Evolutionary conservation across 1,284 basidiomycete species (phyloP), one percentile per base, ranked within the genome.

Genomic region (Wallemia ichthyophaga): DNA sequence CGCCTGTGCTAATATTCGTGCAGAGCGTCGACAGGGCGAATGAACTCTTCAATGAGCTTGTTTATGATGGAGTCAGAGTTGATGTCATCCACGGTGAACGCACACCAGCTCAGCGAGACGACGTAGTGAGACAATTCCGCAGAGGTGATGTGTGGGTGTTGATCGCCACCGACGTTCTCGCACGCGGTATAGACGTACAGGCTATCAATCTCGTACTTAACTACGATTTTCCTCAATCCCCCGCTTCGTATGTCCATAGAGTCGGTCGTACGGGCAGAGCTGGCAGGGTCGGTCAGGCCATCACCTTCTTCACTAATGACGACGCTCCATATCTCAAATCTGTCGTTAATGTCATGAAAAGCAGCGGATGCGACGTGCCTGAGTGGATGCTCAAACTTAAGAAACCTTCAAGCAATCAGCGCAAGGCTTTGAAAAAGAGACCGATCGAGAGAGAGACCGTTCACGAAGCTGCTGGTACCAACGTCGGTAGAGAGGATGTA

Each of bases 181-280:
- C 87, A 13, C 77, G 94, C 63, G 94, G 92, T 2, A 91, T 98
- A 80, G 92, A 98, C 68, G 96, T 98, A 73, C 85, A 85, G 68
- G 89, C 89, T 15, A 82, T 98, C 54, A 76, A 83, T 62, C 81
- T 95, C 64, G 91, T 98, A 13, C 83, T 98, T 68, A 98, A 95
- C 70, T 95, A 89, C 66, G 89, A 94, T 70, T 92, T 94, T 70
- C 89, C 89, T 1, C 87, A 83, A 59, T 88, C 80, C 60, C 82
- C 92, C 1, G 88, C 94, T 69, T 86, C 82, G 65, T 98, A 98
- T 67, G 79, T 98, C 28, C 92, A 98, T 71, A 77, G 92, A 25
- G 94, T 98, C 61, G 92, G 87, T 66, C 82, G 94, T 61, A 96
- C 92, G 1, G 92, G 92, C 21, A 79, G 92, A 61, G 91, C 91